A percentile compares a stretch with the other conserved stretches of the same genome.
phyloP scores from a whole-genome alignment of 169 alveolate species.

The Perkinsus olseni region DNA sequence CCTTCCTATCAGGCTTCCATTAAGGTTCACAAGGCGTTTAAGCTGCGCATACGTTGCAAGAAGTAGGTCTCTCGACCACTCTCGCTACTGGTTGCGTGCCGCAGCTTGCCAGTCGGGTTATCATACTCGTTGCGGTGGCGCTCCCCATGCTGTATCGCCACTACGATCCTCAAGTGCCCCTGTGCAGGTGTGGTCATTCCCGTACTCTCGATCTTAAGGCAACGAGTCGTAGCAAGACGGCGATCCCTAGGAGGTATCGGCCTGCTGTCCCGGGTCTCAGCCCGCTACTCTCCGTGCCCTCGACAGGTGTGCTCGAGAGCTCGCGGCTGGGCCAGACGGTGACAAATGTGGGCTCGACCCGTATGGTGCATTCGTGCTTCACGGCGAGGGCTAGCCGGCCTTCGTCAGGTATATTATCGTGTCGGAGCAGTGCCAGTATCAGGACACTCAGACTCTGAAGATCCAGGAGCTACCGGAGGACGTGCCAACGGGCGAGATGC shows the following conservation, averaged over 20 bases:
- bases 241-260: background rate
- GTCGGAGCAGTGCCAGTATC: constrained; percentile 87
- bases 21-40: background rate
- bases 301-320: background rate
- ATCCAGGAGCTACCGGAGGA: constrained; percentile 98
- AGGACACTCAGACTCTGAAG: constrained; percentile 89
- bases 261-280: background rate
- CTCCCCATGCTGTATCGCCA: too few relatives aligned
- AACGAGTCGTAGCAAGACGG: background rate
- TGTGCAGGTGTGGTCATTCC: background rate
- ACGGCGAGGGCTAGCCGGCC: background rate
- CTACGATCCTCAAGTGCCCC: too few relatives aligned
- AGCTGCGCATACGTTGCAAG: background rate
- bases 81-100: background rate
- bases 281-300: too few relatives aligned
- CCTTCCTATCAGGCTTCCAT: background rate
- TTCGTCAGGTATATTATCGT: constrained; percentile 67
- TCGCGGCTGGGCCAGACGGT: background rate
- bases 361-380: background rate
- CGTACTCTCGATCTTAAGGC: background rate
- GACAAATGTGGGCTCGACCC: background rate
- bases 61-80: too few relatives aligned
- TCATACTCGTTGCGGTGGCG: background rate
- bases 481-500: constrained; percentile 90
- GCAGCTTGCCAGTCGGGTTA: too few relatives aligned